Base-by-base conservation (phyloP, 1,284 basidiomycete genomes). In the Ganoderma multipileum region DNA sequence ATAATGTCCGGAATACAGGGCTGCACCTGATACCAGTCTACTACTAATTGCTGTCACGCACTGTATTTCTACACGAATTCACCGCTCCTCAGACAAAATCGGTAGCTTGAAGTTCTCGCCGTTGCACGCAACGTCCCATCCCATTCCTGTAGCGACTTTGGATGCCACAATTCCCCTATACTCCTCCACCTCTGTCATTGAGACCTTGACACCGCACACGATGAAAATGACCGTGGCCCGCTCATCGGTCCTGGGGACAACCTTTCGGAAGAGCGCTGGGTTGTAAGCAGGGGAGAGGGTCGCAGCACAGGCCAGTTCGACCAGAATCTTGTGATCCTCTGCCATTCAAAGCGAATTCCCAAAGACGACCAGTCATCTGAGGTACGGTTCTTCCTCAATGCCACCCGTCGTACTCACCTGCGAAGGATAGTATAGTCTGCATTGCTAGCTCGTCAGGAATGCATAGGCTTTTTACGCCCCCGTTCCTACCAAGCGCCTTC, bases 261-360 rank as follows among this genome's bases (percentile, higher is more conserved):
- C 75, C 61, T 77, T 82, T 47, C 83, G 73, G 74, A 93, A 87
- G n/a, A 94, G 76, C 1, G 79, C 76, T 2, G 80, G 82, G 47
- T 84, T 85, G 77, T 92, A 93, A 3, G 87, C 91, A 2, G 89
- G 85, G 6, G 86, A 82, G 20, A 94, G 81, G 1, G 92, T 88
- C 2, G 90, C 87, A 1, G 90, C 83, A 73, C 91, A 93, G 0
- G 92, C 89, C 36, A 94, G 81, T 75, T 94, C 91, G 3, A 91
- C 86, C 28, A 93, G 79, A 68, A 88, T 81, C 77, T 92, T 92
- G 75, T 94, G 91, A 68, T 93, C 90, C 68, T 91, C 92, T 93
- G 44, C 20, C n/a, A 26, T 52, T 52, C 47, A 39, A n/a, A 38
- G 9, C 30, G 23, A 28, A 55, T 33, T 16, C 8, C 18, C 16